Conservation (phyloP, 345 rosid species). For the Melastoma malabathricum region DNA sequence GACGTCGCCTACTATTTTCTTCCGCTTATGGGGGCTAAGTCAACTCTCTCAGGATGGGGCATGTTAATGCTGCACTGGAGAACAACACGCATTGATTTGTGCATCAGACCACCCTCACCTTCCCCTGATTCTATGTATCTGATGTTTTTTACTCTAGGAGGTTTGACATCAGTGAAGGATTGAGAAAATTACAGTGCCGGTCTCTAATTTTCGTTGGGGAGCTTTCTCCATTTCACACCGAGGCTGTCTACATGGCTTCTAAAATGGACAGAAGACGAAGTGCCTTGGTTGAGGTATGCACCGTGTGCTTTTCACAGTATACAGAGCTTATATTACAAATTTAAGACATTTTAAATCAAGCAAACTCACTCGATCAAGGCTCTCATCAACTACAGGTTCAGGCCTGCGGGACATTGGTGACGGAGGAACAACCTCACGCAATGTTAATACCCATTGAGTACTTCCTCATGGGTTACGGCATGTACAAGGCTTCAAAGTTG, state of each 20-base stretch:
- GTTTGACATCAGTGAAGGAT: slow-evolving; percentile 65
- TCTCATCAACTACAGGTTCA: slow-evolving; percentile 42
- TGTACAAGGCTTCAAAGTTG: slow-evolving; percentile 51
- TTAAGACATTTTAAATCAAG: too few species aligned
- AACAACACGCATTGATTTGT: too few species aligned
- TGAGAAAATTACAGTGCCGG: slow-evolving; percentile 63
- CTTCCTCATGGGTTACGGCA: slow-evolving; percentile 69
- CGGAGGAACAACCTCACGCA: slow-evolving; percentile 95
- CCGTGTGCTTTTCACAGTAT: neutral
- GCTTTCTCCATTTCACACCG: slow-evolving; percentile 67
- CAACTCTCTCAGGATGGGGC: too few species aligned
- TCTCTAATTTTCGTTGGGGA: slow-evolving; percentile 84
- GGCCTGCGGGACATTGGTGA: slow-evolving; percentile 91
- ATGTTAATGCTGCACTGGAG: too few species aligned
- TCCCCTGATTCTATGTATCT: too few species aligned
- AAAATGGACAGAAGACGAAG: slow-evolving; percentile 65
- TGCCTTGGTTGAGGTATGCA: slow-evolving; percentile 79
- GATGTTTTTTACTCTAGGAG: slow-evolving; percentile 38
- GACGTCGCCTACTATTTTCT: too few species aligned
- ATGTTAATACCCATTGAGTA: slow-evolving; percentile 92
- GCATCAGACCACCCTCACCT: too few species aligned
- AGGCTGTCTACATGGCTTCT: slow-evolving; percentile 75
- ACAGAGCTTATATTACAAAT: neutral
- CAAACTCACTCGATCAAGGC: too few species aligned
- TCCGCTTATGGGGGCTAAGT: too few species aligned